Percentiles rank a stretch among this genome's conserved stretches.
phyloP scores from a whole-genome alignment of 345 rosid genomes.

The Heritiera littoralis region DNA sequence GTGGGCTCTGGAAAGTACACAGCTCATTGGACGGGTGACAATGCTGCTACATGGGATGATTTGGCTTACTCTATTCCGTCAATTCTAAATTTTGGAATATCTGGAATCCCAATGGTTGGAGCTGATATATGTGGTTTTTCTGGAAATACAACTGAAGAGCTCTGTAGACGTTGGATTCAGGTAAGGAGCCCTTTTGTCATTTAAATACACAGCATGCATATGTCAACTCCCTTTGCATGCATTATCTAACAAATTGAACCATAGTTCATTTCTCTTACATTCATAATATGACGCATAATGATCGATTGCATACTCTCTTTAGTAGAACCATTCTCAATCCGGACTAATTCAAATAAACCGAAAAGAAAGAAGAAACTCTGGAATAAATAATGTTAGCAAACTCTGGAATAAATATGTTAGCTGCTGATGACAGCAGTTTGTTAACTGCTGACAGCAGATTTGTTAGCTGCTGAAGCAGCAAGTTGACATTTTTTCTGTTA shows the following conservation, averaged over 20 bases:
- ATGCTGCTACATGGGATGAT: slow-evolving; percentile 66
- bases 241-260: too few species aligned
- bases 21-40: slow-evolving; percentile 79
- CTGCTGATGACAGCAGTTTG: too few species aligned
- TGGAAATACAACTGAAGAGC: slow-evolving; percentile 59
- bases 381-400: too few species aligned
- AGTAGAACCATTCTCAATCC: too few species aligned
- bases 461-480: too few species aligned
- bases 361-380: not conserved
- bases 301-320: too few species aligned
- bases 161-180: slow-evolving; percentile 79
- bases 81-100: slow-evolving; percentile 58
- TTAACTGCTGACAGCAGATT: too few species aligned
- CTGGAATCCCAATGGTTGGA: slow-evolving; percentile 81
- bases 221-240: not conserved
- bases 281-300: too few species aligned
- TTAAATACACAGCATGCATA: not conserved
- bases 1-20: slow-evolving; percentile 72
- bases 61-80: slow-evolving; percentile 58
- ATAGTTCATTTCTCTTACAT: not conserved
- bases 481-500: too few species aligned
- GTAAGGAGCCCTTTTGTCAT: slow-evolving; percentile 26
- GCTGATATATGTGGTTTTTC: slow-evolving; percentile 75
- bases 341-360: not conserved
- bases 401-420: not conserved